Evolutionary conservation across 805 yeast species (phyloP), one percentile per base, ranked within the genome.

Genomic region (Candida pseudofarinosa): DNA sequence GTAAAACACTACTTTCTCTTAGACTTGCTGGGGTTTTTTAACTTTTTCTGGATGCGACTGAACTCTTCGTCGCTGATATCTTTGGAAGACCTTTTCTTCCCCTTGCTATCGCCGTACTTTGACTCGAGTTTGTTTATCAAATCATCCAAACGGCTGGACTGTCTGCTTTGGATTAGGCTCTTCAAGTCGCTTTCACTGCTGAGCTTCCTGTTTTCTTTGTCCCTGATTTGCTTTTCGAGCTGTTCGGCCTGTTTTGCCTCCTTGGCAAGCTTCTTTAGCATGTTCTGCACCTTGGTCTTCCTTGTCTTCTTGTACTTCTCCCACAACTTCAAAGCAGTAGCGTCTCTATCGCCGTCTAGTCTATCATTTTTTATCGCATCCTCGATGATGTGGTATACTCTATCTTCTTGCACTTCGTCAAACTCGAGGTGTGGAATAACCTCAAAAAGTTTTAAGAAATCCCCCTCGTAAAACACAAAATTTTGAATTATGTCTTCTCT

Each of bases 391-490:
- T 58, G 59, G 43, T 74, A 77, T 35, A 85, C 71, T 32, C 96
- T 71, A 26, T 61, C 62, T 53, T 86, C 95, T 51, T 83, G 88
- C 0, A 58, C 67, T 31, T 69, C 74, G 32, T 65, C 65, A 35
- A 83, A 72, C 47, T 84, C 89, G 40, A 85, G 71, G 61, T 89
- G 96, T 7, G 93, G 85, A 3, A 89, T 82, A 28, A 73, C 70
- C 57, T 88, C 95, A 55, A 88, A 85, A 4, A 88, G 65, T 39
- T 70, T 68, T 37, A 82, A 67, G 52, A 88, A 77, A 52, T 86
- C 87, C 4, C 96, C 96, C 12, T 78, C 73, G 36, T 73, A 71
- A 50, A 70, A 77, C 6, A 69, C 60, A 65, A 83, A 83, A 38
- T 74, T 70, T 37, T 77, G 74, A 35, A 79, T 44, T n/a, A 89